Base-by-base conservation (phyloP, 2,329 filamentous ascomycete genomes). In the Cryphonectria radicalis region DNA sequence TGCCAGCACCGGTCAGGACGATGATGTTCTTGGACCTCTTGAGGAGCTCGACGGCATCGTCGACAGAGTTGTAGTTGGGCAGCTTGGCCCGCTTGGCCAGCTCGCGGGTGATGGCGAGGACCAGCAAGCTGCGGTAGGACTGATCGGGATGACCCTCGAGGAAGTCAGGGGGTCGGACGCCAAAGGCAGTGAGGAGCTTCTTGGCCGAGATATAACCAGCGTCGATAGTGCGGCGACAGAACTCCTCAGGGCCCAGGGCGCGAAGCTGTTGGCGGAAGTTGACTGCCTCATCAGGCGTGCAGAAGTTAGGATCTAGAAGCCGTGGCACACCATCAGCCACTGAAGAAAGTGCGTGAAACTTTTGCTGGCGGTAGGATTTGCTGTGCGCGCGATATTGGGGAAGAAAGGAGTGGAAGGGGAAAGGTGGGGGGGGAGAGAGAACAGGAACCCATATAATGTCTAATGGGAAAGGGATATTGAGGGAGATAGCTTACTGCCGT, bases 1-100 rank as follows among this genome's bases (percentile, higher is more conserved):
- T 98, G 75, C 96, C 96, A 25, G 96, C 96, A 67, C 96, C 96
- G 0, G 96, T 98, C 75, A 99, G 89, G 74, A 98, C 92, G 77
- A 99, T 89, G 80, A 99, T 95, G 80, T 97, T 97, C 75, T 89
- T 89, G 70, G 91, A 90, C 72, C 88, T 87, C 76, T 89, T 86
- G 60, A 99, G 87, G 66, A 99, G 85, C 19, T 86, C 82, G 11
- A 96, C 94, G 5, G 93, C 96, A 81, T 99, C 94, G 74, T 97
- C 92, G 67, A 98, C 86, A 0, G 91, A 91, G 83, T 97, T 97
- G 86, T 93, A 95, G 73, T 91, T 85, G 32, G 85, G 79, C 66
- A 98, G 85, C 80, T 97, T 97, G 74, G 90, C 89, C 65, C 95
- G 90, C 81, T 93, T 96, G 69, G 89, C 89, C 75, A 97, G 87